Evolutionary conservation across 495 filamentous ascomycete genomes (phyloP).

Genomic region (Aspergillus ostianus): DNA sequence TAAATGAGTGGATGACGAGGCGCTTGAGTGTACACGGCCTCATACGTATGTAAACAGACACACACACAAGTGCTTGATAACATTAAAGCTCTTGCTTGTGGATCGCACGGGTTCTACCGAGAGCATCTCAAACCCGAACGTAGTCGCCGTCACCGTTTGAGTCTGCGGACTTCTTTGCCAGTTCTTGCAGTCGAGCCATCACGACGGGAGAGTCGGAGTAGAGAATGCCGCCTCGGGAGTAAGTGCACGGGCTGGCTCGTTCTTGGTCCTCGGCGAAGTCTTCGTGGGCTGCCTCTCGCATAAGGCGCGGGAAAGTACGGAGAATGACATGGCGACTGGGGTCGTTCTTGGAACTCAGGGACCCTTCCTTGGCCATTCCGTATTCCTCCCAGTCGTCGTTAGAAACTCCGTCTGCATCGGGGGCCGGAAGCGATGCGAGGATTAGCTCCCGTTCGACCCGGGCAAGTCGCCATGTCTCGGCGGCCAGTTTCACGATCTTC

Average conservation of each 20-base stretch:
- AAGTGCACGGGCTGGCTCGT: conserved; percentile 43
- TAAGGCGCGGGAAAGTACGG: conserved; percentile 54
- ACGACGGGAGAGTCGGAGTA: conserved; percentile 56
- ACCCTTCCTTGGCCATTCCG: conserved; percentile 23
- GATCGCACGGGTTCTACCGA: not conserved
- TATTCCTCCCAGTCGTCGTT: conserved; percentile 52
- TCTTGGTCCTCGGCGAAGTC: conserved; percentile 44
- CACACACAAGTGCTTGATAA: not conserved
- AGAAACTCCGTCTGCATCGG: conserved; percentile 38
- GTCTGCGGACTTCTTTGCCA: conserved; percentile 40
- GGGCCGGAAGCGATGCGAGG: conserved; percentile 50
- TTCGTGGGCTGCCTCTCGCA: conserved; percentile 56
- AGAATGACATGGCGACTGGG: conserved; percentile 46
- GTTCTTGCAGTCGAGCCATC: conserved; percentile 48
- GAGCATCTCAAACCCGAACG: not conserved
- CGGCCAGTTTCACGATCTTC: conserved; percentile 61
- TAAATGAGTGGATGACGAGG: not conserved
- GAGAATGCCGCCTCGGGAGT: conserved; percentile 50
- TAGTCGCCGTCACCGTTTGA: not conserved
- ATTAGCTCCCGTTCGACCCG: conserved; percentile 63
- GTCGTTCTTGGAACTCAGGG: conserved; percentile 22
- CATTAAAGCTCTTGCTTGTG: not conserved
- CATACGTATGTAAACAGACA: not conserved
- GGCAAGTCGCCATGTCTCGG: conserved; percentile 64
- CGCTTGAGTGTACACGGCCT: not conserved